Evolutionary conservation across 208 protist species (phyloP).

Genomic region (Wallacemonas sp.): DNA sequence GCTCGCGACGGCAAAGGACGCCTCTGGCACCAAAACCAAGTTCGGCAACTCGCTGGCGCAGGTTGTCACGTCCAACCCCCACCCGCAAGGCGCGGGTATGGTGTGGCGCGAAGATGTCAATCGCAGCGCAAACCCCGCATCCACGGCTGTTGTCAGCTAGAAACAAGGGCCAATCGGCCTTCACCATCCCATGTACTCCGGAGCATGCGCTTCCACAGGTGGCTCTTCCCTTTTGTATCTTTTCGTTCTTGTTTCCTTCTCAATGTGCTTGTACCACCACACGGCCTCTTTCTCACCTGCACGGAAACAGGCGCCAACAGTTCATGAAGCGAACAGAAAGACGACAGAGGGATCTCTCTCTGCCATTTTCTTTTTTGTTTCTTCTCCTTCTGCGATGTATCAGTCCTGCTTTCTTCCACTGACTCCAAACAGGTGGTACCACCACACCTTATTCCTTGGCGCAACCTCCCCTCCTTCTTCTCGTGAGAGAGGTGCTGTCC

Average conservation of each 20-base stretch:
- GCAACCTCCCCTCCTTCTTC: too few relatives aligned
- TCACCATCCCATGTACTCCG: too few relatives aligned
- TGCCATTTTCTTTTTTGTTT: not conserved
- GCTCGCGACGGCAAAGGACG: not conserved
- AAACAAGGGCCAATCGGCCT: too few relatives aligned
- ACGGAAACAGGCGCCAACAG: too few relatives aligned
- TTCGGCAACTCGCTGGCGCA: conserved; percentile 46
- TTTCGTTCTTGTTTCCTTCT: conserved; percentile 9
- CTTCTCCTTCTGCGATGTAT: conserved; percentile 9
- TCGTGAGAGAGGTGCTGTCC: too few relatives aligned
- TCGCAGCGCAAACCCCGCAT: not conserved
- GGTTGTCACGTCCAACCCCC: conserved; percentile 36
- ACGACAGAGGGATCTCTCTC: not conserved
- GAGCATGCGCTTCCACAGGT: not conserved
- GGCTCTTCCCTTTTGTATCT: conserved; percentile 7
- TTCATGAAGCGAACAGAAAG: too few relatives aligned
- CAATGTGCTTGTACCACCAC: not conserved
- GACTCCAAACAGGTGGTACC: too few relatives aligned
- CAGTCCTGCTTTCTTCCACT: not conserved
- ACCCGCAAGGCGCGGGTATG: conserved; percentile 74
- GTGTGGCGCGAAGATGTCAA: conserved; percentile 57
- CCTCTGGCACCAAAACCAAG: conserved; percentile 8
- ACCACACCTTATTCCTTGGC: too few relatives aligned
- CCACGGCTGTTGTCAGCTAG: not conserved
- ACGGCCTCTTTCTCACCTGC: not conserved